Conservation (phyloP, 176 grass and related monocot genomes). For the Olyra latifolia region DNA sequence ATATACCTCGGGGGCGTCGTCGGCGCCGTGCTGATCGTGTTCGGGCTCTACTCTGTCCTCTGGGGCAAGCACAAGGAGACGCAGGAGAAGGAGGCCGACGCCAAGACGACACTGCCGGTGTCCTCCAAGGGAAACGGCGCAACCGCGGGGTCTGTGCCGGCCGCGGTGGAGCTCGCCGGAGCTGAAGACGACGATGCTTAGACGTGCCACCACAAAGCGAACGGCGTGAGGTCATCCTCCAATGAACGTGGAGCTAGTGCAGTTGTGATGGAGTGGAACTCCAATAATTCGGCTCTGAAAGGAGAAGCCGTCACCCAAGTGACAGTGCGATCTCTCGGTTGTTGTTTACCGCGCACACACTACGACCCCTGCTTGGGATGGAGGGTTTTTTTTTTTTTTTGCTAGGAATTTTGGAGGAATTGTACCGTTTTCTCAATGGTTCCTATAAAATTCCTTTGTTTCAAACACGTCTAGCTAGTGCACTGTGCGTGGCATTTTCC, state of each 20-base stretch:
- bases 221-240: slow-evolving; percentile 42
- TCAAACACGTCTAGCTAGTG: neutral
- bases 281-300: slow-evolving; percentile 30
- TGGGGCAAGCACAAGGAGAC: slow-evolving; percentile 83
- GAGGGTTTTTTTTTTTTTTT: slow-evolving; percentile 11
- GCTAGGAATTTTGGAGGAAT: neutral
- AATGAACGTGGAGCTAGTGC: slow-evolving; percentile 26
- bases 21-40: slow-evolving; percentile 75
- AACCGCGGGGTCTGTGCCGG: neutral
- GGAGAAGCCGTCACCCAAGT: neutral
- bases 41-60: slow-evolving; percentile 75
- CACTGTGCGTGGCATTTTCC: slow-evolving; percentile 27
- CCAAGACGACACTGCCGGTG: slow-evolving; percentile 49
- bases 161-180: neutral
- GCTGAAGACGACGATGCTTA: slow-evolving; percentile 17
- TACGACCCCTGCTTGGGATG: slow-evolving; percentile 6
- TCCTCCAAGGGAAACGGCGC: slow-evolving; percentile 30
- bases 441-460: neutral
- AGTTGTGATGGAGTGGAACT: slow-evolving; percentile 31
- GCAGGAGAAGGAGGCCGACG: slow-evolving; percentile 42
- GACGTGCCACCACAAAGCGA: neutral
- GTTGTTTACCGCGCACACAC: slow-evolving; percentile 32
- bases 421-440: neutral
- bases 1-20: slow-evolving; percentile 84
- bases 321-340: neutral